Base-by-base conservation (phyloP, 2,329 filamentous ascomycete species). In the Arthrinium phaeospermum region DNA sequence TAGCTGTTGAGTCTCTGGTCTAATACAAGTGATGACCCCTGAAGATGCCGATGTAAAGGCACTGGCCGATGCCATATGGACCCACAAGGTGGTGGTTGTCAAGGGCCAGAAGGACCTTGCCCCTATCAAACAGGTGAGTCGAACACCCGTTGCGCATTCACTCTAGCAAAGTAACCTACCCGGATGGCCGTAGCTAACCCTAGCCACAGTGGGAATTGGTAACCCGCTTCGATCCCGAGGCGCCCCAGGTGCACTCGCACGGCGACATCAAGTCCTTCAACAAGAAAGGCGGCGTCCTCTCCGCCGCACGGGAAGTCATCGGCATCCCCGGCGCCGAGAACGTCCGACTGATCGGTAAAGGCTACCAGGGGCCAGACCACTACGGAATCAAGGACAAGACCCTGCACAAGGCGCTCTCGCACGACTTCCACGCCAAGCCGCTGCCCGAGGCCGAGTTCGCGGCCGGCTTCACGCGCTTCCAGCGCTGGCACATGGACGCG, bases 401-500 rank as follows among this genome's bases (percentile, higher is more conserved):
- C 6, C 74, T 81, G 10, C 73, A 71, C 1, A 77, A 71, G 76
- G 80, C 74, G 3, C 76, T 81, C 22, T 78, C 77, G 24, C 82
- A 85, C 73, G 79, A 81, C 64, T 85, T 79, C 74, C 83, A 86
- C 69, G 76, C 77, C 8, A 76, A 80, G 6, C 75, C 78, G 16
- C 79, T 83, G 14, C 71, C 77, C 0, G 71, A 76, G 7, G 78
- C 79, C 1, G 81, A 84, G 5, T 85, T 85, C 71, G 74, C 79
- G 1, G 74, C 77, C 6, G 84, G 85, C 13, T 80, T 84, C 61
- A 85, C 83, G 0, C 83, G 85, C 24, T 86, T 86, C 72, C 84
- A 86, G 67, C 78, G 83, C 37, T 86, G 85, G 85, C 85, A 86
- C 72, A 84, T 86, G n/a, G 85, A 87, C 72, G 85, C 83, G 10